phyloP scores from a whole-genome alignment of 192 early-diverging fungal species.

The Obelidium mucronatum region DNA sequence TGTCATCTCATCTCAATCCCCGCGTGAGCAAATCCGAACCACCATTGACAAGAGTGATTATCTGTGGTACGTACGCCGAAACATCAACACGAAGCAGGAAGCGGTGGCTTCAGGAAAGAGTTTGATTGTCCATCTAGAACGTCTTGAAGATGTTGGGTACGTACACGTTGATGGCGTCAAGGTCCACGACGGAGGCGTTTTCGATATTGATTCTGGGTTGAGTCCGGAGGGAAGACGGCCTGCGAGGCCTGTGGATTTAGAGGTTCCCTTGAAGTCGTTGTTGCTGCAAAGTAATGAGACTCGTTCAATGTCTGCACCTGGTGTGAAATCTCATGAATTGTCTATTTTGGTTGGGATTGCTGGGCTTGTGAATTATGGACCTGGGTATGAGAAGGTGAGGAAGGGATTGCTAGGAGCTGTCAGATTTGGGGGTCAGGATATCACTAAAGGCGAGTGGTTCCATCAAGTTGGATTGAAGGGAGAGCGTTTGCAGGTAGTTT shows the following conservation, averaged over 20 bases:
- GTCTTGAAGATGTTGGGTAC: slow-evolving; percentile 26
- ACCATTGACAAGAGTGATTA: slow-evolving; percentile 48
- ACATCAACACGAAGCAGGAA: not conserved
- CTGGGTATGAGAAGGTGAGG: slow-evolving; percentile 24
- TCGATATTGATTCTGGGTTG: not conserved
- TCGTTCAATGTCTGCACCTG: not conserved
- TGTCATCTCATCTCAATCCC: not conserved
- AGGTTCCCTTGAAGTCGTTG: not conserved
- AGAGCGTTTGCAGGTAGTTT: slow-evolving; percentile 27
- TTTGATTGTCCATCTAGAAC: not conserved
- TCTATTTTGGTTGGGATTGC: slow-evolving; percentile 24
- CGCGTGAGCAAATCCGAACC: slow-evolving; percentile 43
- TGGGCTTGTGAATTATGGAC: slow-evolving; percentile 36
- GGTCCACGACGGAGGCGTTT: not conserved
- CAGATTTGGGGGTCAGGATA: slow-evolving; percentile 20
- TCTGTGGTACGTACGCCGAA: slow-evolving; percentile 46
- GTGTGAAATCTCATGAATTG: slow-evolving; percentile 21
- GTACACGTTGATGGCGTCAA: slow-evolving; percentile 33
- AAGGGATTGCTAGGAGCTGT: slow-evolving; percentile 42
- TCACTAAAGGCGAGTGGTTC: slow-evolving; percentile 36
- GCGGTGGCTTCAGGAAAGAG: slow-evolving; percentile 2
- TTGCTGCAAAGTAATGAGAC: not conserved
- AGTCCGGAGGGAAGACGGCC: not conserved
- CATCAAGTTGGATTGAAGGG: slow-evolving; percentile 43
- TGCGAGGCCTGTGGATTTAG: not conserved